Conservation (phyloP, 805 yeast genomes). For the Sugiyamaella smithiae region DNA sequence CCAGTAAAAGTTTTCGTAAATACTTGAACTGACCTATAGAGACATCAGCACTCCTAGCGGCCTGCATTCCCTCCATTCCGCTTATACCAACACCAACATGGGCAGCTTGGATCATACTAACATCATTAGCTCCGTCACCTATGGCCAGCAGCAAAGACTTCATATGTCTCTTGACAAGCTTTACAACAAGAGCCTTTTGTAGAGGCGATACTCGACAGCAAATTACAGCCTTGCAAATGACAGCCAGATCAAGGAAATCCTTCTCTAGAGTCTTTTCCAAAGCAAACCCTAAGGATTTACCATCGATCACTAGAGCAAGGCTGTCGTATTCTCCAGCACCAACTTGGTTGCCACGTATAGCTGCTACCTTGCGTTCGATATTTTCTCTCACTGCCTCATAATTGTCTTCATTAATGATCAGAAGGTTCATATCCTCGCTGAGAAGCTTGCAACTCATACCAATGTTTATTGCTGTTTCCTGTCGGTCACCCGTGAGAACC, state of each 20-base stretch:
- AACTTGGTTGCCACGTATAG: slow-evolving; percentile 43
- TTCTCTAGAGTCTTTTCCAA: slow-evolving; percentile 78
- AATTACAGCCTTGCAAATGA: slow-evolving; percentile 89
- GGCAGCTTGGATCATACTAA: slow-evolving; percentile 98
- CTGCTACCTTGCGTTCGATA: slow-evolving; percentile 68
- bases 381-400: slow-evolving; percentile 75
- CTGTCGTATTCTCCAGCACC: slow-evolving; percentile 62
- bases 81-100: slow-evolving; percentile 99
- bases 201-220: slow-evolving; percentile 98
- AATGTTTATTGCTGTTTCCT: slow-evolving; percentile 96
- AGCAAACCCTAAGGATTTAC: slow-evolving; percentile 84
- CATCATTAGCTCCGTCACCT: slow-evolving; percentile 99
- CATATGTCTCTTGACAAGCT: slow-evolving; percentile 81
- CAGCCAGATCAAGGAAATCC: slow-evolving; percentile 72
- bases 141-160: slow-evolving; percentile 78
- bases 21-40: slow-evolving; percentile 95
- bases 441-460: slow-evolving; percentile 96
- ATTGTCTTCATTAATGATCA: slow-evolving; percentile 83
- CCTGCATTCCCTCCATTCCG: slow-evolving; percentile 99
- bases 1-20: slow-evolving; percentile 75
- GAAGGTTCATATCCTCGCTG: slow-evolving; percentile 92
- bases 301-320: slow-evolving; percentile 89
- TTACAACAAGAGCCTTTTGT: slow-evolving; percentile 94
- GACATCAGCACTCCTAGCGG: slow-evolving; percentile 96
- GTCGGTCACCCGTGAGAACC: slow-evolving; percentile 98